Conservation (phyloP, 306 rosid genomes). For the Lathyrus oleraceus region DNA sequence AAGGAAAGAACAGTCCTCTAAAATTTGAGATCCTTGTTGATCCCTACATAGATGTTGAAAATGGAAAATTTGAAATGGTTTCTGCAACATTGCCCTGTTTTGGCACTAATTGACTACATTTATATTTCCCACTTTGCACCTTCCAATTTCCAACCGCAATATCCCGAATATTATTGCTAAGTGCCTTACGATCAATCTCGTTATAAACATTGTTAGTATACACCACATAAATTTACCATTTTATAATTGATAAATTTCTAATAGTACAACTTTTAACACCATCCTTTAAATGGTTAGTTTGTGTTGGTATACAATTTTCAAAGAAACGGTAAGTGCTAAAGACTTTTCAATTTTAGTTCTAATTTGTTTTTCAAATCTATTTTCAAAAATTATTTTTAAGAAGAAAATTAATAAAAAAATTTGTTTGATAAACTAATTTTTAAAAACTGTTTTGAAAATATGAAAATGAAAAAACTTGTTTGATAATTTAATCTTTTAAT, state of each 20-base stretch:
- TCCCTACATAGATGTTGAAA: constrained; percentile 49
- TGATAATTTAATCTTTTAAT: too few species aligned
- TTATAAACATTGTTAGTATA: neutral
- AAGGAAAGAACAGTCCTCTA: constrained; percentile 67
- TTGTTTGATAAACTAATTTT: too few species aligned
- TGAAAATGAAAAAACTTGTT: too few species aligned
- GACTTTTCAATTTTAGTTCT: too few species aligned
- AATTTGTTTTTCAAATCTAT: too few species aligned
- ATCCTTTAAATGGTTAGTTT: neutral
- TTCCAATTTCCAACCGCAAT: neutral
- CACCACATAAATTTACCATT: too few species aligned
- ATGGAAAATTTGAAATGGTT: constrained; percentile 77
- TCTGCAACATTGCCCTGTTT: constrained; percentile 60
- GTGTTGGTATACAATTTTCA: neutral
- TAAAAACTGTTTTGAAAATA: too few species aligned
- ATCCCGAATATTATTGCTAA: neutral
- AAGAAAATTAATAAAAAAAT: too few species aligned
- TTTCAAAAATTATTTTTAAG: too few species aligned
- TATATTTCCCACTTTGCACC: neutral
- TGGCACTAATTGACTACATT: constrained; percentile 30
- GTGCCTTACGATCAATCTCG: neutral
- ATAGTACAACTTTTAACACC: neutral
- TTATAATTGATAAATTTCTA: too few species aligned
- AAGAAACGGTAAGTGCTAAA: neutral
- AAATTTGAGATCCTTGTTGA: constrained; percentile 61